Conservation (phyloP, 2,329 filamentous ascomycete species). For the Xylariaceae sp. region DNA sequence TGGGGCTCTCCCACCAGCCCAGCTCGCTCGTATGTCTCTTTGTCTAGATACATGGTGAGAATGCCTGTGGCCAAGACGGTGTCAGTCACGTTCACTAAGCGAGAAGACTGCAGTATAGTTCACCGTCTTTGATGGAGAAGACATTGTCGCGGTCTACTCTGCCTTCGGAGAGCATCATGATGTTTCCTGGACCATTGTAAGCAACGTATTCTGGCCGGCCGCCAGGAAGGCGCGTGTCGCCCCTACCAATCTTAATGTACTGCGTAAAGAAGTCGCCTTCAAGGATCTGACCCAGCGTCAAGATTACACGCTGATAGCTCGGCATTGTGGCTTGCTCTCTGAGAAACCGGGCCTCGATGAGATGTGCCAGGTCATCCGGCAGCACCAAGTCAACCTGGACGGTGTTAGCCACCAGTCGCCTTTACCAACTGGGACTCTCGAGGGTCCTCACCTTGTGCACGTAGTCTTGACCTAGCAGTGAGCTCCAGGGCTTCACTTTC, state of each 20-base stretch:
- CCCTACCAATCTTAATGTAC: constrained; percentile 76
- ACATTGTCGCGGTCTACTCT: constrained; percentile 66
- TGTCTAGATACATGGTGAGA: constrained; percentile 75
- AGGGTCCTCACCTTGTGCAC: constrained; percentile 58
- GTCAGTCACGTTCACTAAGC: too few species aligned
- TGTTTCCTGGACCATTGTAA: constrained; percentile 55
- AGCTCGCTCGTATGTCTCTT: constrained; percentile 76
- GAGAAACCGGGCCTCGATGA: constrained; percentile 53
- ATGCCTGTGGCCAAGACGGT: constrained; percentile 43
- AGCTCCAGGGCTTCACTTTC: constrained; percentile 74
- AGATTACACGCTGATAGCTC: constrained; percentile 65
- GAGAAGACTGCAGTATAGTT: constrained; percentile 1
- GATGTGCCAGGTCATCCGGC: constrained; percentile 59
- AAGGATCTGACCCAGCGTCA: constrained; percentile 71
- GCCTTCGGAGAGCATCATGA: constrained; percentile 83
- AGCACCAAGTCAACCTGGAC: constrained; percentile 68
- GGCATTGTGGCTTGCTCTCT: constrained; percentile 33
- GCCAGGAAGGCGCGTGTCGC: not conserved
- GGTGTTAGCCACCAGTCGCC: not conserved
- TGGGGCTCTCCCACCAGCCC: constrained; percentile 74
- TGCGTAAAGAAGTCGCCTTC: constrained; percentile 75
- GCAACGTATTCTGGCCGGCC: not conserved
- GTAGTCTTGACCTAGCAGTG: constrained; percentile 63
- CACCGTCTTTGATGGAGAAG: constrained; percentile 69
- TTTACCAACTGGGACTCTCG: too few species aligned